phyloP scores from a whole-genome alignment of 306 rosid genomes.

The Cucurbita moschata region DNA sequence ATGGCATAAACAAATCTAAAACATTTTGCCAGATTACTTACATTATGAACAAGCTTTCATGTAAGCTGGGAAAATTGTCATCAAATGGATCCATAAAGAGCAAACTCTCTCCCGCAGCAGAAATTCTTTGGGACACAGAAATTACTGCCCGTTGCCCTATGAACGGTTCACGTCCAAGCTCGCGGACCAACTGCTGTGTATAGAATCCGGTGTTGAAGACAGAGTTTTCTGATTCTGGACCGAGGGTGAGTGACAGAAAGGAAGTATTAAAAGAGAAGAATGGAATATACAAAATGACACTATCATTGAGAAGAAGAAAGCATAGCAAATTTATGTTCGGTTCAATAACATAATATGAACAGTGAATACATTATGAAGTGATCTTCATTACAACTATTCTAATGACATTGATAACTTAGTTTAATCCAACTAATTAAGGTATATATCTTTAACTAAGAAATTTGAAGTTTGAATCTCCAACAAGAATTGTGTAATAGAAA shows the following conservation, averaged over 20 bases:
- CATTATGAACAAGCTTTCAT: conserved; percentile 62
- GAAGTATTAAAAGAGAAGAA: conserved; percentile 9
- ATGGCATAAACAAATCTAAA: not conserved
- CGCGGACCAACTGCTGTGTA: conserved; percentile 64
- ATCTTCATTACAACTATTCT: not conserved
- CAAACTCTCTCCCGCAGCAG: conserved; percentile 53
- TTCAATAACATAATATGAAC: not conserved
- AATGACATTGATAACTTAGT: no score
- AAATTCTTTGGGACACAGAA: conserved; percentile 55
- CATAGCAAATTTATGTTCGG: not conserved
- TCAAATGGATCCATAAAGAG: conserved; percentile 86
- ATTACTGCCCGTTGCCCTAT: conserved; percentile 63
- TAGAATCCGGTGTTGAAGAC: conserved; percentile 25
- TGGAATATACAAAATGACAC: not conserved
- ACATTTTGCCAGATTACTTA: conserved; percentile 27
- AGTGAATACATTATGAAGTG: not conserved
- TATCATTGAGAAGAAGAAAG: not conserved
- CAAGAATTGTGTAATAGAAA: not conserved
- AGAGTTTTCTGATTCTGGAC: conserved; percentile 32
- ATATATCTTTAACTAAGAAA: no score
- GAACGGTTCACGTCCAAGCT: conserved; percentile 57
- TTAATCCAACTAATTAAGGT: no score
- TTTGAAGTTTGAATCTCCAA: no score
- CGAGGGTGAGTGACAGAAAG: not conserved
- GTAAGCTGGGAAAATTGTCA: conserved; percentile 48